Evolutionary conservation across 352 stramenopile species (phyloP), one percentile per base, ranked within the genome.

Genomic region (Blastocystis sp.): DNA sequence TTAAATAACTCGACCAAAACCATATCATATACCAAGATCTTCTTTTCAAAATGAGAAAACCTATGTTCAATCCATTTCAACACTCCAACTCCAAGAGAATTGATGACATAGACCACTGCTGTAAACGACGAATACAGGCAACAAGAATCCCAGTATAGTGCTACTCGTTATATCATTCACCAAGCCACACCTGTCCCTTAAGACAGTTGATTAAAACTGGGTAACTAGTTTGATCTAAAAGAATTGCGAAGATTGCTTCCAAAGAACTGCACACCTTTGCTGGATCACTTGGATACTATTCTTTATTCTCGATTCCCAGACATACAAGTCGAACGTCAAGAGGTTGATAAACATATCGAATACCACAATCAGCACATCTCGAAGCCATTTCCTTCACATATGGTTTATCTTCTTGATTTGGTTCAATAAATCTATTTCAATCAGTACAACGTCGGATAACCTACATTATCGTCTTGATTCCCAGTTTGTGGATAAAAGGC

Each of bases 1-100:
- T 46, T 37, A n/a, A 73, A 73, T 9, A 73, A 12, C 24, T 73
- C 61, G 14, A 73, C 61, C 7, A 73, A 39, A 5, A 73, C 7
- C 61, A 73, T 37, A 29, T 73, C 61, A 39, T 73, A 73, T 39
- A 73, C 61, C 7, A 16, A 39, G 9, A 73, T 73, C 61, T 73
- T 73, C 61, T 73, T 73, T n/a, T 73, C 61, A 46, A 49, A 73
- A 46, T 49, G 61, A 14, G 61, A 73, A 46, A 73, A 73, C 37
- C 57, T 66, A 57, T 0, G 16, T 37, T 66, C n/a, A 29, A 66
- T 7, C 12, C 11, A 57, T 12, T 21, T 12, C 11, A 57, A 57
- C n/a, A n/a, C 16, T 0, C 57, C 12, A 7, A 66, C 32, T 73
- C 61, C 32, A 39, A 12, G 12, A 73, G n/a, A 37, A 73, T 73